Conservation (phyloP, 768 basidiomycete species). For the Hypholoma fasciculare region DNA sequence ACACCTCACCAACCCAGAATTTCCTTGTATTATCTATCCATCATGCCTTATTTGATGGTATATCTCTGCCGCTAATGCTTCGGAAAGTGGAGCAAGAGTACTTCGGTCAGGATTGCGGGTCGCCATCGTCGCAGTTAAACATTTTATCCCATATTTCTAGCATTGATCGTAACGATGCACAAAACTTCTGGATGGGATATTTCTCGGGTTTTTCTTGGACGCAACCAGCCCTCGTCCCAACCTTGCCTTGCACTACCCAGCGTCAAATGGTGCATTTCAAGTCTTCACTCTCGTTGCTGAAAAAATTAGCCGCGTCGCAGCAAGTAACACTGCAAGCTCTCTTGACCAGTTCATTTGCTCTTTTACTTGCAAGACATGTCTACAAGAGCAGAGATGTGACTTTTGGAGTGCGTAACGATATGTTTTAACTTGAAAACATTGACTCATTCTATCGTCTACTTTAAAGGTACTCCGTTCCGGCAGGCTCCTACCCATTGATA, state of each 20-base stretch:
- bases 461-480: slow-evolving; percentile 36
- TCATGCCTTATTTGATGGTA: slow-evolving; percentile 35
- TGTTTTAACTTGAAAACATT: neutral
- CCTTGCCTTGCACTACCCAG: slow-evolving; percentile 2
- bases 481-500: slow-evolving; percentile 28
- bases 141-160: slow-evolving; percentile 26
- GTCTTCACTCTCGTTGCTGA: slow-evolving; percentile 22
- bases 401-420: slow-evolving; percentile 30
- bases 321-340: slow-evolving; percentile 32
- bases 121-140: slow-evolving; percentile 12
- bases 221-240: slow-evolving; percentile 2
- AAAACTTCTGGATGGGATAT: slow-evolving; percentile 26
- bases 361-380: slow-evolving; percentile 22
- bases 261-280: slow-evolving; percentile 18
- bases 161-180: slow-evolving; percentile 21
- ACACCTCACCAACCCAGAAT: slow-evolving; percentile 4
- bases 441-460: neutral
- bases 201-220: slow-evolving; percentile 28
- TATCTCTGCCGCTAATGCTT: slow-evolving; percentile 29
- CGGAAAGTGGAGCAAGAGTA: slow-evolving; percentile 27
- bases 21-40: slow-evolving; percentile 31
- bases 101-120: slow-evolving; percentile 1
- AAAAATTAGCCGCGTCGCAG: slow-evolving; percentile 23
- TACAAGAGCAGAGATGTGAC: slow-evolving; percentile 27
- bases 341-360: slow-evolving; percentile 29